Percentiles rank a stretch among this genome's conserved stretches.
These are phyloP conservation scores for Chondrus crispus DNA, from an alignment of 23 red algal species.

Conservation along the genomic window DNA sequence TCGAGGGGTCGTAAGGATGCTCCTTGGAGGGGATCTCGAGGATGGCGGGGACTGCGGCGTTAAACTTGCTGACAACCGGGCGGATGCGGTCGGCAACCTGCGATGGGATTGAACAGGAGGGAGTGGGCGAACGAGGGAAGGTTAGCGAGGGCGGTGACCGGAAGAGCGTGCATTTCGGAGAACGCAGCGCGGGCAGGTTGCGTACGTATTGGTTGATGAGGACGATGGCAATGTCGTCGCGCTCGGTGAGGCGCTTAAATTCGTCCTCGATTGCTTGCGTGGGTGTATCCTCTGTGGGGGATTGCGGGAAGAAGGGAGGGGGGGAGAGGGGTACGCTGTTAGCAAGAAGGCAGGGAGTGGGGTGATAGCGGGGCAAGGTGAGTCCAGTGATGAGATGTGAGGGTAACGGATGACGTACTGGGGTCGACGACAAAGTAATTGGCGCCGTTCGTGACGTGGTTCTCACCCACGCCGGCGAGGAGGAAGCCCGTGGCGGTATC, in stretches of 20 bases:
- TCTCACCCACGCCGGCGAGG: conserved; percentile 88
- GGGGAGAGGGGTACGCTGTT: background rate
- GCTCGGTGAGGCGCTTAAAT: conserved; percentile 81
- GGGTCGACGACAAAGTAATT: conserved; percentile 95
- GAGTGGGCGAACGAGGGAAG: background rate
- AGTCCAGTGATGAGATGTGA: background rate
- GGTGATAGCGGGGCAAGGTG: background rate
- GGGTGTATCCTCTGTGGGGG: conserved; percentile 69
- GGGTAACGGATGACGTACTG: conserved; percentile 43
- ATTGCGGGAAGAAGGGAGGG: background rate
- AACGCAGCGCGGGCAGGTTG: background rate
- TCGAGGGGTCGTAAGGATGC: conserved; percentile 84
- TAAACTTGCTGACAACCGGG: conserved; percentile 59
- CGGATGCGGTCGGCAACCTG: conserved; percentile 96
- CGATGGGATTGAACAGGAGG: background rate
- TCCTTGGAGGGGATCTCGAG: conserved; percentile 99
- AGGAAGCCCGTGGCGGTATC: conserved; percentile 98
- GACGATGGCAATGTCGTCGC: conserved; percentile 91
- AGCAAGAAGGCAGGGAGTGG: background rate
- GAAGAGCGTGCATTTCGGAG: background rate
- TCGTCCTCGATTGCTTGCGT: conserved; percentile 84
- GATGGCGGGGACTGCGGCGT: conserved; percentile 77
- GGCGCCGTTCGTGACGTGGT: conserved; percentile 42
- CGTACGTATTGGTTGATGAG: conserved; percentile 97
- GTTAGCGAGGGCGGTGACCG: background rate